Percentiles rank a stretch among this genome's conserved stretches.
phyloP scores from a whole-genome alignment of 2,329 filamentous ascomycete genomes.

The Scedosporium boydii region DNA sequence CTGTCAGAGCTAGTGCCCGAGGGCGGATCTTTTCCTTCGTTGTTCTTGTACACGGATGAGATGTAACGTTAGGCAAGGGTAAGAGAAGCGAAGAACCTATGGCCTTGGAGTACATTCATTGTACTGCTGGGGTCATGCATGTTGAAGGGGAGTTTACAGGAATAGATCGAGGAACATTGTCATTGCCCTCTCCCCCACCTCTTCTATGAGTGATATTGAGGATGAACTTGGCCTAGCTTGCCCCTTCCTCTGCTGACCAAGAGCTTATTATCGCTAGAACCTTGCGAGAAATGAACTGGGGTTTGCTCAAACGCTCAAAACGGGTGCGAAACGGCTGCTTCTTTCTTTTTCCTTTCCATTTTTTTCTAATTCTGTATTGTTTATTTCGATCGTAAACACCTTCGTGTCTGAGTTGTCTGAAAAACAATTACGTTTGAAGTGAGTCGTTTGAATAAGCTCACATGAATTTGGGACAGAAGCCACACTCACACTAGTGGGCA shows the following conservation, averaged over 20 bases:
- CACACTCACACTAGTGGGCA: neutral
- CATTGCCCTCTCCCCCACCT: too few species aligned
- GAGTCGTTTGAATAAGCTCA: slow-evolving; percentile 1
- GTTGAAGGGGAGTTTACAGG: neutral
- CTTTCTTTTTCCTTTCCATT: too few species aligned
- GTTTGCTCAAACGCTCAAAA: neutral
- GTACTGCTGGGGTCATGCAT: neutral
- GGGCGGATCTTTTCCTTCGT: neutral
- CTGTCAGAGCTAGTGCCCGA: neutral
- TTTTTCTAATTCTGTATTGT: too few species aligned
- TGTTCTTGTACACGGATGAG: neutral
- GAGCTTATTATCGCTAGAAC: neutral
- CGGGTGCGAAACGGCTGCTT: neutral
- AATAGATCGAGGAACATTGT: neutral
- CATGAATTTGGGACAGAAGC: neutral
- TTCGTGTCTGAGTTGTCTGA: too few species aligned
- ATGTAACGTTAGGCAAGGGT: neutral
- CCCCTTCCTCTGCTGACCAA: neutral
- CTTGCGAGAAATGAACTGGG: neutral
- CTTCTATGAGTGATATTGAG: neutral
- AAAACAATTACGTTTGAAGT: neutral
- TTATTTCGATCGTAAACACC: too few species aligned
- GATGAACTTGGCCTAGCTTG: neutral
- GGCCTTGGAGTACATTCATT: neutral
- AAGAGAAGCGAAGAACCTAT: neutral